Evolutionary conservation across 108 stramenopile species (phyloP).

Genomic region (Cyclostephanos tholiformis): DNA sequence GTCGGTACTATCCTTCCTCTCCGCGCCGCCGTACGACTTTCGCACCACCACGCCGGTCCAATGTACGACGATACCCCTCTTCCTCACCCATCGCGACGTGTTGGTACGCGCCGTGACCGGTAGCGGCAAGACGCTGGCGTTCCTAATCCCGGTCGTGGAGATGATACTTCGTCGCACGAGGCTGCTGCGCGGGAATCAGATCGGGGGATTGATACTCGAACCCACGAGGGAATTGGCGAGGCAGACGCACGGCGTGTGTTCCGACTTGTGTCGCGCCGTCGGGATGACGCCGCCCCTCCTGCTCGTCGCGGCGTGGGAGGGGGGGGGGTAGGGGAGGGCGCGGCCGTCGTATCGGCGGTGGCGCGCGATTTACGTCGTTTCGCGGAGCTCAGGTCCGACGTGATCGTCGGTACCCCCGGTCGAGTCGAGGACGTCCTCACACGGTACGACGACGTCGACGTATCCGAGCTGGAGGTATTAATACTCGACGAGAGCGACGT

Average conservation of each 20-base stretch:
- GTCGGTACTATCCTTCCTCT: conserved; percentile 62
- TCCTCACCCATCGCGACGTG: conserved; percentile 95
- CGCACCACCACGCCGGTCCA: conserved; percentile 90
- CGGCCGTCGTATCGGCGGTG: conserved; percentile 59
- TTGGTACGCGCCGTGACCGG: conserved; percentile 98
- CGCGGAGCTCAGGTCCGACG: conserved; percentile 66
- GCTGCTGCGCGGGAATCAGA: conserved; percentile 58
- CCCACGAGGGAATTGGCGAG: conserved; percentile 96
- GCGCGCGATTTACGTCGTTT: conserved; percentile 79
- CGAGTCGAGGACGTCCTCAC: conserved; percentile 92
- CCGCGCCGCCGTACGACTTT: conserved; percentile 66
- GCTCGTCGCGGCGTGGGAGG: conserved; percentile 57
- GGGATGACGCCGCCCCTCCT: conserved; percentile 66
- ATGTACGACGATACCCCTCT: conserved; percentile 93
- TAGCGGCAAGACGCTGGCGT: conserved; percentile 97
- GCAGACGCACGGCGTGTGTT: conserved; percentile 83
- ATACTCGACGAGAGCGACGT: conserved; percentile 98
- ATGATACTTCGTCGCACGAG: conserved; percentile 70
- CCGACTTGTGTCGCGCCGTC: conserved; percentile 60
- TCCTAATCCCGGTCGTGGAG: conserved; percentile 93
- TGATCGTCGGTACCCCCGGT: conserved; percentile 97
- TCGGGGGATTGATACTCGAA: conserved; percentile 83
- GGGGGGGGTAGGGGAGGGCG: conserved; percentile 8
- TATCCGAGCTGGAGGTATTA: conserved; percentile 84
- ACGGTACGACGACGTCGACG: conserved; percentile 78